Base-by-base conservation (phyloP, 441 rosid species). In the Populus hybrid region DNA sequence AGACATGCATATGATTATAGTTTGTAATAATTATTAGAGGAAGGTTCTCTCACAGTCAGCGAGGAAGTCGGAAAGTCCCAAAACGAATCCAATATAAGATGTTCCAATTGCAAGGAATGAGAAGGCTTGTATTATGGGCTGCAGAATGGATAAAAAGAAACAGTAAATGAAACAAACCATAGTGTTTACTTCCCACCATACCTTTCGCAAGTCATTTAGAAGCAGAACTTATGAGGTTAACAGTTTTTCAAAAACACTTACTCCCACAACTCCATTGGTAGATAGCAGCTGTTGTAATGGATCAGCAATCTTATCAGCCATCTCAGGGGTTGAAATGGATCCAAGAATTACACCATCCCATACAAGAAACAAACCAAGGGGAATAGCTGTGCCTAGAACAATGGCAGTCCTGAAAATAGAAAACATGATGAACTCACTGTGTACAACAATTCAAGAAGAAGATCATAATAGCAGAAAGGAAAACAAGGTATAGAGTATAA, bases 271-370 rank as follows among this genome's bases (percentile, higher is more conserved):
- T 80, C 88, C 92, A 75, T 83, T 93, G 75, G 78, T 83, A 24
- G 96, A 86, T 79, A 86, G 89, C 73, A 95, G 73, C 65, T 90
- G 99, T 72, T 93, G 96, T 73, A 95, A 42, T 9, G 97, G 99
- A 83, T 95, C 99, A 7, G 83, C 80, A 67, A 91, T 82, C 81
- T 84, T 87, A 67, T 79, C 91, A 2, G 84, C 73, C 79, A 75
- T 84, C 24, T 85, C 93, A 69, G 74, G 76, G 72, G 75, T 85
- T 35, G 93, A 65, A 73, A 93, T 84, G n/a, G 92, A 91, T 86
- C 97, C 98, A 71, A 93, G 88, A 80, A 93, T 89, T 28, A 93
- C 96, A 78, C 86, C 99, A 76, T 95, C 83, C 98, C 99, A 93
- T 68, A 93, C 92, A 76, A 95, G 93, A 86, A 95, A 95, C 84